These are phyloP conservation scores for Carpinus fangiana DNA, from an alignment of 306 rosid genomes.

Conservation along the genomic window DNA sequence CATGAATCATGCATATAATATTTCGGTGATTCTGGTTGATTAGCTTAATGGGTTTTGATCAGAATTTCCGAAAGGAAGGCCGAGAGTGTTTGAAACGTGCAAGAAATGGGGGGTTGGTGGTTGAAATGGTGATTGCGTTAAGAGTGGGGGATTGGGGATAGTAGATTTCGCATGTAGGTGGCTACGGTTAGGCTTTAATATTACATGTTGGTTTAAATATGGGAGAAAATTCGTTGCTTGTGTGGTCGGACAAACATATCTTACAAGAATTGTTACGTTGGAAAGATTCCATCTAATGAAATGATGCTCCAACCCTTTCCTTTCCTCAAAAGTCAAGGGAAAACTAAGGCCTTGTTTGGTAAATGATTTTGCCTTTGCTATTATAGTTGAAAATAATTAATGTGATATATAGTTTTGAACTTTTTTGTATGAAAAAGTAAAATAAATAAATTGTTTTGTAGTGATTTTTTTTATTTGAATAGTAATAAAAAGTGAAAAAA, in stretches of 20 bases:
- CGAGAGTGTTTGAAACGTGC: conserved; percentile 33
- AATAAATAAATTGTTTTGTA: no score
- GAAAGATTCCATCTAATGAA: conserved; percentile 14
- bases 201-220: conserved; percentile 31
- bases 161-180: background rate
- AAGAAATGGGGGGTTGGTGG: conserved; percentile 29
- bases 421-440: no score
- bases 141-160: conserved; percentile 4
- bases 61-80: conserved; percentile 17
- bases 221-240: conserved; percentile 51
- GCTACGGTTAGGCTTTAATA: background rate
- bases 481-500: no score
- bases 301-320: conserved; percentile 8
- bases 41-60: conserved; percentile 8
- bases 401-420: no score
- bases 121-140: conserved; percentile 19
- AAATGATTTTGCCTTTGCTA: no score
- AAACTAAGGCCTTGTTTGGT: background rate
- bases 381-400: no score
- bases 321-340: background rate
- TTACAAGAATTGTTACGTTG: conserved; percentile 10
- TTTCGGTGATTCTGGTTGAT: background rate
- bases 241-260: conserved; percentile 25
- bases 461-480: no score
- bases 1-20: background rate